phyloP scores from a whole-genome alignment of 331 rosid genomes.

The Acacia concinna region DNA sequence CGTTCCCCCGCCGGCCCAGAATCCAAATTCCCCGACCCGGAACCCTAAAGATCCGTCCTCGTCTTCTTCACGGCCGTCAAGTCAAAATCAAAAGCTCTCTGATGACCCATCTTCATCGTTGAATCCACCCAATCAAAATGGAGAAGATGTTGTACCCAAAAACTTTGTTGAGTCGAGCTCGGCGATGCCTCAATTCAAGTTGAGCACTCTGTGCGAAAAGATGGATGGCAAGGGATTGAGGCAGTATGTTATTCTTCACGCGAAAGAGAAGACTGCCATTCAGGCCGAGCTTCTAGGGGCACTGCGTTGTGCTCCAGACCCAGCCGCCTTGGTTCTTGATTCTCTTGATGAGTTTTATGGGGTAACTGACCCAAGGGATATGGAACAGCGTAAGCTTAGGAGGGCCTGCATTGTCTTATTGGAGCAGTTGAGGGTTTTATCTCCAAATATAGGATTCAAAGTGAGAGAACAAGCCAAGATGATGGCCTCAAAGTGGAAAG shows the following conservation, averaged over 20 bases:
- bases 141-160: neutral
- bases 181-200: constrained; percentile 34
- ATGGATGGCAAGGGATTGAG: constrained; percentile 72
- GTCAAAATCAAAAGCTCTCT: neutral
- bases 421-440: constrained; percentile 52
- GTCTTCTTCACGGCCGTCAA: constrained; percentile 3
- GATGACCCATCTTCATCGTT: constrained; percentile 38
- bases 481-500: constrained; percentile 58
- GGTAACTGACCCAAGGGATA: constrained; percentile 17
- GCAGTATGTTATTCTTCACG: constrained; percentile 41
- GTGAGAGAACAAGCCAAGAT: constrained; percentile 54
- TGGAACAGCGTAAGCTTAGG: constrained; percentile 40
- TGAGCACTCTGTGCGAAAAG: constrained; percentile 48
- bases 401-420: constrained; percentile 50
- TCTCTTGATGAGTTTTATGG: constrained; percentile 61
- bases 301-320: constrained; percentile 47
- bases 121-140: constrained; percentile 28
- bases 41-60: constrained; percentile 25
- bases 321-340: constrained; percentile 56
- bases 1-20: constrained; percentile 13
- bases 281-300: constrained; percentile 54
- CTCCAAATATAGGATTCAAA: constrained; percentile 33
- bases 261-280: constrained; percentile 37
- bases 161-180: constrained; percentile 3
- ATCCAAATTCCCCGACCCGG: constrained; percentile 11